Conservation (phyloP, 352 stramenopile genomes). For the Peronospora destructor region DNA sequence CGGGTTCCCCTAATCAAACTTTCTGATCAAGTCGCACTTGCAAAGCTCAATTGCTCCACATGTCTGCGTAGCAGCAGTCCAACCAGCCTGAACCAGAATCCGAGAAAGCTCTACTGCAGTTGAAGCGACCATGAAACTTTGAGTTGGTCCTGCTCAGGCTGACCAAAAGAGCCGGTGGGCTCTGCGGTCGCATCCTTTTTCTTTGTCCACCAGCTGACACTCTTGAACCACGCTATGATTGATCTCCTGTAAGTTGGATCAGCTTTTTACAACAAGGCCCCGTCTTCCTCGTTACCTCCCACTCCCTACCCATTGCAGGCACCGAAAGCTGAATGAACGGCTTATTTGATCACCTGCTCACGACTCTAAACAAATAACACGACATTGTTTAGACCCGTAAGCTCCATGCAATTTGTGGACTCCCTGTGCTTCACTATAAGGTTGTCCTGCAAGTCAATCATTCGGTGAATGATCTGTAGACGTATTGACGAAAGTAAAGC, state of each 20-base stretch:
- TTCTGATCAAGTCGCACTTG: background rate
- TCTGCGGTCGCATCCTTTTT: constrained; percentile 5
- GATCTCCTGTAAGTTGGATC: background rate
- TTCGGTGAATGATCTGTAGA: too few species aligned
- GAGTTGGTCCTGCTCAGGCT: background rate
- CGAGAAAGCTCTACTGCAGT: too few species aligned
- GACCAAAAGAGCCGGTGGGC: background rate
- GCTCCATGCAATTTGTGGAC: too few species aligned
- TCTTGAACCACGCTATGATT: background rate
- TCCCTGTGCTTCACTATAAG: too few species aligned
- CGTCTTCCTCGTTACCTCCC: too few species aligned
- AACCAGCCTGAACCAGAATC: constrained; percentile 1
- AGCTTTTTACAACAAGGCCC: background rate
- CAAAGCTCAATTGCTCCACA: constrained; percentile 26
- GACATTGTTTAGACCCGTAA: background rate
- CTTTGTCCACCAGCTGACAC: constrained; percentile 5
- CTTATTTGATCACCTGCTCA: background rate
- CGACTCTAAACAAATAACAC: background rate
- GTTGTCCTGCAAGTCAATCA: too few species aligned
- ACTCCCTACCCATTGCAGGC: too few species aligned
- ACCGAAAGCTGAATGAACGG: background rate
- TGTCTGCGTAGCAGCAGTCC: constrained; percentile 16
- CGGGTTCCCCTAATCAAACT: background rate
- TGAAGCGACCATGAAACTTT: background rate
- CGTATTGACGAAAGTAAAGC: too few species aligned